Evolutionary conservation across 768 basidiomycete species (phyloP).

Genomic region (Chlorophyllum brunneum): DNA sequence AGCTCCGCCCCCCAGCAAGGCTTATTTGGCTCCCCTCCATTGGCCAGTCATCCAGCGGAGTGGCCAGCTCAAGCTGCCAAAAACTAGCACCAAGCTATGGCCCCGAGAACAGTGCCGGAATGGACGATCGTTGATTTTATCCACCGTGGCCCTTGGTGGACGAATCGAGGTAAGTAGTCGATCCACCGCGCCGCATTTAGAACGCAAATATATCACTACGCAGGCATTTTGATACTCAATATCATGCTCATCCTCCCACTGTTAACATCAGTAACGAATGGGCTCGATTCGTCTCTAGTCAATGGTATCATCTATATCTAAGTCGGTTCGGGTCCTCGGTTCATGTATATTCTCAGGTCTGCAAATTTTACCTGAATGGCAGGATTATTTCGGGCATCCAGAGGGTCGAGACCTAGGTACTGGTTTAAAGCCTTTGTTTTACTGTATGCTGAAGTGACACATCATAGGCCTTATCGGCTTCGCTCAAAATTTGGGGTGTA

Average conservation of each 20-base stretch:
- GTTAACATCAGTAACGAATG: conserved; percentile 63
- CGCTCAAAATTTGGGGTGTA: conserved; percentile 57
- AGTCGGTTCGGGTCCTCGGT: background rate
- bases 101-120: conserved; percentile 32
- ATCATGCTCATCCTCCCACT: conserved; percentile 57
- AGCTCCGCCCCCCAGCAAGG: background rate
- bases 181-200: background rate
- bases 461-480: conserved; percentile 59
- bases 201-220: background rate
- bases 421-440: background rate
- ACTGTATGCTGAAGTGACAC: background rate
- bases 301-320: conserved; percentile 32
- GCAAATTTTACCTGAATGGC: conserved; percentile 65
- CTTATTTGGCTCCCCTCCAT: background rate
- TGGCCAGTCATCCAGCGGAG: background rate
- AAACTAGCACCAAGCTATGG: conserved; percentile 12
- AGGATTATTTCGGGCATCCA: conserved; percentile 50
- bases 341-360: conserved; percentile 38
- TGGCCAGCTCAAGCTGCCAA: conserved; percentile 3
- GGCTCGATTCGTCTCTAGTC: conserved; percentile 64
- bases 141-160: conserved; percentile 59
- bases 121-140: conserved; percentile 60
- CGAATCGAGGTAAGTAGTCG: conserved; percentile 43
- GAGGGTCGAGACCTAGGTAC: conserved; percentile 47
- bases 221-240: conserved; percentile 58